A percentile compares a stretch with the other conserved stretches of the same genome.
These are phyloP conservation scores for Zygosaccharomyces bisporus DNA, from an alignment of 805 yeast genomes.

Conservation along the genomic window DNA sequence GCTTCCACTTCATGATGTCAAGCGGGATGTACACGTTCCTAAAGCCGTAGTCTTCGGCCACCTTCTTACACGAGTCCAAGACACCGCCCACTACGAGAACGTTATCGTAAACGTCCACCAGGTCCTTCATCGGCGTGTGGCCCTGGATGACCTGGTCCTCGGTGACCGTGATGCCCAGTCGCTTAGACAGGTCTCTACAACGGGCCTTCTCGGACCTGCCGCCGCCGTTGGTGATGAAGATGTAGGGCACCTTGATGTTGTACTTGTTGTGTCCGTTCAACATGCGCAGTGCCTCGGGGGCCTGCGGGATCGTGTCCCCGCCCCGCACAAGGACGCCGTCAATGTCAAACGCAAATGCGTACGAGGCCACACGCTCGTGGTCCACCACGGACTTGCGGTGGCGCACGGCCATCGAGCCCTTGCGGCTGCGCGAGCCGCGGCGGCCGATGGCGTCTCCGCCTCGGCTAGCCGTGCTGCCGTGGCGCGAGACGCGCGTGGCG, in stretches of 20 bases:
- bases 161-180: constrained; percentile 58
- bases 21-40: constrained; percentile 75
- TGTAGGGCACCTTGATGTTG: constrained; percentile 75
- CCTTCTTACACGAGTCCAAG: constrained; percentile 77
- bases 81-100: constrained; percentile 88
- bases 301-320: constrained; percentile 78
- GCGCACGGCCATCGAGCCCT: constrained; percentile 35
- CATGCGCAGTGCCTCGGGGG: constrained; percentile 64
- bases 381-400: constrained; percentile 52
- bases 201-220: constrained; percentile 77
- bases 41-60: constrained; percentile 82
- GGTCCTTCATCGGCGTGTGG: constrained; percentile 88
- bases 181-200: constrained; percentile 62
- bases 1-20: constrained; percentile 82
- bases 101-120: constrained; percentile 61
- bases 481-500: constrained; percentile 10
- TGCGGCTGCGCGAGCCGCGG: constrained; percentile 12
- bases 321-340: constrained; percentile 89
- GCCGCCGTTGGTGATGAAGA: constrained; percentile 89
- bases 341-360: constrained; percentile 89
- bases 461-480: constrained; percentile 11
- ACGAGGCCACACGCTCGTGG: constrained; percentile 70
- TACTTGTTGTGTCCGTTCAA: constrained; percentile 75
- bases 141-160: constrained; percentile 86
- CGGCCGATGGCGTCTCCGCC: constrained; percentile 2